These are phyloP conservation scores for Gossypium arboreum DNA, from an alignment of 345 rosid genomes.

Conservation along the genomic window DNA sequence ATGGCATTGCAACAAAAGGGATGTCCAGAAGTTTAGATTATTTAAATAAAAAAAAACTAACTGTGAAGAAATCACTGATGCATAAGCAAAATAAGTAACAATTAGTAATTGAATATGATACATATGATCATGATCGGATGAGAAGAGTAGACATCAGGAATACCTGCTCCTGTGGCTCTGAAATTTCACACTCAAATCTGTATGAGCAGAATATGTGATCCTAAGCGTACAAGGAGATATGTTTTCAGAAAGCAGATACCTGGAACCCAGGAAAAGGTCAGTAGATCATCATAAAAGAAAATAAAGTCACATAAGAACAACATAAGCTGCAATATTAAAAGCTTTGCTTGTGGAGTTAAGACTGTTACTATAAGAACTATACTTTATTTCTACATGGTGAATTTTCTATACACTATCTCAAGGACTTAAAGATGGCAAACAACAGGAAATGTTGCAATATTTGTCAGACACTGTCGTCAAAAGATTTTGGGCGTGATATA, in stretches of 20 bases:
- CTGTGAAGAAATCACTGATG: not conserved
- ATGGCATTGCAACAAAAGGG: not conserved
- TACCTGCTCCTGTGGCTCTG: slow-evolving; percentile 99
- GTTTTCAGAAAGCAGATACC: slow-evolving; percentile 83
- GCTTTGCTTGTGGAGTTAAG: not conserved
- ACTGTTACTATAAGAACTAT: slow-evolving; percentile 3
- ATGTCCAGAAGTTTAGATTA: not conserved
- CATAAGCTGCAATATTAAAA: not conserved
- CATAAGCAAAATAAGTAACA: not conserved
- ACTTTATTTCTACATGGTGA: slow-evolving; percentile 2
- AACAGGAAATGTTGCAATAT: not conserved
- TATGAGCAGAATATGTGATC: slow-evolving; percentile 98
- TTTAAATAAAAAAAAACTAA: not conserved
- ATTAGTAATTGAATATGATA: not conserved
- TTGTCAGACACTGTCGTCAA: not conserved
- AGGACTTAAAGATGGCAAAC: not conserved
- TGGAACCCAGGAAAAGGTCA: slow-evolving; percentile 32
- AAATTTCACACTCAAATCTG: slow-evolving; percentile 96
- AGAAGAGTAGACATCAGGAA: not conserved
- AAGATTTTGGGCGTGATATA: slow-evolving; percentile 14
- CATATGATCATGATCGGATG: slow-evolving; percentile 1
- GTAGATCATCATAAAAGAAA: not conserved
- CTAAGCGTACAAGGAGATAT: slow-evolving; percentile 72
- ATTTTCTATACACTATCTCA: not conserved
- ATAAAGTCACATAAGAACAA: not conserved